Evolutionary conservation across 2,329 filamentous ascomycete species (phyloP), one percentile per base, ranked within the genome.

Genomic region (Emmonsia crescens): DNA sequence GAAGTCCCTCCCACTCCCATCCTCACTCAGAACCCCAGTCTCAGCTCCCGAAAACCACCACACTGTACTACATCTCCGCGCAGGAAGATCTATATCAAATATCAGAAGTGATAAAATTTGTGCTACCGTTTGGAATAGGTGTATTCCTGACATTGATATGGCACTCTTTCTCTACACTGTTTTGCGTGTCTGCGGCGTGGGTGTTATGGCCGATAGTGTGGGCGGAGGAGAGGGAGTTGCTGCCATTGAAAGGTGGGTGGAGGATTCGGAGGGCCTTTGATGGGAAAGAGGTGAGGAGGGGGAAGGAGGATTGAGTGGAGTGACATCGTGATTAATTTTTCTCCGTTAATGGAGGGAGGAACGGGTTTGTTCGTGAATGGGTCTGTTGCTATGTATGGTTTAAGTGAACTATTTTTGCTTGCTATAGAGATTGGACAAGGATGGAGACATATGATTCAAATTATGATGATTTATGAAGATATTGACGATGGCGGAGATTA

Each of bases 11-110:
- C 19, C 40, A n/a, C 19, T 44, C 40, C 5, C 40, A 44, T 62
- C n/a, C 59, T 65, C 38, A 66, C 59, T 49, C 63, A 14, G n/a
- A 36, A 33, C 36, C 48, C 16, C 66, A 69, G 33, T 9, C 33
- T 36, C 33, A 36, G 33, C 40, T 46, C 66, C 62, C 5, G 66
- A 69, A 10, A 64, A 68, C 5, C 44, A 74, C 68, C 16, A 49
- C 60, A 27, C 81, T 80, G 62, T 94, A 91, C 76, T 89, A 86
- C 71, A 92, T 96, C 65, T 74, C 79, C 6, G 82, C 80, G 21
- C 91, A 96, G 71, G 86, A 95, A 66, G 91, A 96, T 70, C 76
- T 92, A 8, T 96, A 96, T 70, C 89, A 93, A 68, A 79, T 85
- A 0, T 86, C 85, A 57, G 87, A 96, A 66, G 87, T 86, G 64